A percentile compares a stretch with the other conserved stretches of the same genome.
Conservation (phyloP, 768 basidiomycete genomes). For the Podaxis sp. region DNA sequence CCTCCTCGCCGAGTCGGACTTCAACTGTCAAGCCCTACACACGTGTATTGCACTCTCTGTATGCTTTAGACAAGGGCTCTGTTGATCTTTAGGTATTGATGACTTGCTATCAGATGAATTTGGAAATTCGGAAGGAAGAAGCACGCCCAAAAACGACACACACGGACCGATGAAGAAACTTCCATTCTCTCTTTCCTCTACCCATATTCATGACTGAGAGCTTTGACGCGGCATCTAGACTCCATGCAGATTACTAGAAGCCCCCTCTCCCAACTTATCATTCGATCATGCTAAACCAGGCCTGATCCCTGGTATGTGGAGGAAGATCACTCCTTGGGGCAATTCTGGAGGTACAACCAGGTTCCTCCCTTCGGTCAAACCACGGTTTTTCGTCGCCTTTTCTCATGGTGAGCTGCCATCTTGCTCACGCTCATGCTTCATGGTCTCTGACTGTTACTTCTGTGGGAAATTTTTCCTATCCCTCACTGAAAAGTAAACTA, state of each 20-base stretch:
- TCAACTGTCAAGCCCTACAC: not conserved
- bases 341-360: not conserved
- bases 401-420: not conserved
- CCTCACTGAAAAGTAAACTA: not conserved
- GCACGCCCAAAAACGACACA: not conserved
- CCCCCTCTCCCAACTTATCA: not conserved
- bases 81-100: not conserved
- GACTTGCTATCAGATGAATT: not conserved
- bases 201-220: not conserved
- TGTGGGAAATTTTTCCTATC: not conserved
- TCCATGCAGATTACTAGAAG: not conserved
- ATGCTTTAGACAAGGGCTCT: not conserved
- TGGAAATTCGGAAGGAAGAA: not conserved
- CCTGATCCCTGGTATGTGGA: not conserved
- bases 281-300: not conserved
- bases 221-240: not conserved
- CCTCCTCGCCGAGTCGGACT: not conserved
- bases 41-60: not conserved
- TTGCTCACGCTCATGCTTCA: not conserved
- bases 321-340: not conserved
- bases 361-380: not conserved
- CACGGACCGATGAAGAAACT: not conserved
- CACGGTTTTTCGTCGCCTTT: not conserved
- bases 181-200: not conserved
- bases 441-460: not conserved